Conservation (phyloP, 139 green algal species). For the Axilococcus clingmanii region DNA sequence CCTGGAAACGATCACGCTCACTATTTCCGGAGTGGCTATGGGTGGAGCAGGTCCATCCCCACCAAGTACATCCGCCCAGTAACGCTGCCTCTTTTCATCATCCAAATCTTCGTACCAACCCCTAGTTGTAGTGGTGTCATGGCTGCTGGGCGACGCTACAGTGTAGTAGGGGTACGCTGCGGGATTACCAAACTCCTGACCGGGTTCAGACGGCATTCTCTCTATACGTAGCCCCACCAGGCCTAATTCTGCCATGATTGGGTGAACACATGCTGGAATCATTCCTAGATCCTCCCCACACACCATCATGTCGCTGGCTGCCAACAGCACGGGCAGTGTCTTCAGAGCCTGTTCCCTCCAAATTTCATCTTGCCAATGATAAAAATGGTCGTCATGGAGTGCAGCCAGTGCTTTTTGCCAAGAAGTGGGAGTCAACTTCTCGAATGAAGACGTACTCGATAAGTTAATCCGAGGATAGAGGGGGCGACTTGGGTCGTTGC, state of each 20-base stretch:
- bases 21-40: conserved; percentile 67
- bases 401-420: conserved; percentile 46
- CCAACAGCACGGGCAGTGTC: conserved; percentile 77
- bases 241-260: conserved; percentile 81
- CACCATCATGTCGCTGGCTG: conserved; percentile 82
- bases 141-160: conserved; percentile 82
- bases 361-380: conserved; percentile 41
- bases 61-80: conserved; percentile 40
- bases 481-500: conserved; percentile 21
- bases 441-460: conserved; percentile 57
- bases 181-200: conserved; percentile 57
- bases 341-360: conserved; percentile 66
- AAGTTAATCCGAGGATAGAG: conserved; percentile 75
- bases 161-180: conserved; percentile 63
- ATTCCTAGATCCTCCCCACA: conserved; percentile 94
- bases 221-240: conserved; percentile 85
- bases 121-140: conserved; percentile 81
- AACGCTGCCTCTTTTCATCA: conserved; percentile 51
- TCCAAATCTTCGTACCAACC: conserved; percentile 86
- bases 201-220: conserved; percentile 60
- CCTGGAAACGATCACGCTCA: conserved; percentile 69
- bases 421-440: conserved; percentile 46
- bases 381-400: conserved; percentile 88
- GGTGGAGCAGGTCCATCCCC: conserved; percentile 15
- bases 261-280: conserved; percentile 81